Conservation (phyloP, 352 stramenopile species). For the Pythium sp. region DNA sequence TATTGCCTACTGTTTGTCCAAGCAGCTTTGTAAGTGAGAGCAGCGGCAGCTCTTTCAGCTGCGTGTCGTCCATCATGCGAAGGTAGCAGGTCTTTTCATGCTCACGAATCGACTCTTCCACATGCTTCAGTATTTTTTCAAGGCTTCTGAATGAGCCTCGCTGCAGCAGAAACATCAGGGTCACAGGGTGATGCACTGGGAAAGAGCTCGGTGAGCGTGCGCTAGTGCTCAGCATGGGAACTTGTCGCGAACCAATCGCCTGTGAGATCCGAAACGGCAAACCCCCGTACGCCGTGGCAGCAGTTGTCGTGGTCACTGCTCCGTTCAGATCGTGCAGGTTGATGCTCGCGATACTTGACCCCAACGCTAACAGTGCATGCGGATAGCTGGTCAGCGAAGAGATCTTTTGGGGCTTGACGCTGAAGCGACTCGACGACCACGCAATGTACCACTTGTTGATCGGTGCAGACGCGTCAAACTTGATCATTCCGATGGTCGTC, state of each 20-base stretch:
- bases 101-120: constrained; percentile 52
- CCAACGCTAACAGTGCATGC: constrained; percentile 42
- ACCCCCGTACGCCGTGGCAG: constrained; percentile 5
- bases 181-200: constrained; percentile 55
- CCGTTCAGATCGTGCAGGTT: constrained; percentile 53
- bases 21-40: constrained; percentile 53
- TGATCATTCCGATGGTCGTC: constrained; percentile 61
- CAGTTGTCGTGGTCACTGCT: constrained; percentile 6
- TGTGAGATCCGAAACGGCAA: constrained; percentile 18
- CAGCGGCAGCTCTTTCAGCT: constrained; percentile 47
- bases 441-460: constrained; percentile 53
- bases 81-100: constrained; percentile 81
- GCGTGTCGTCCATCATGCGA: constrained; percentile 58
- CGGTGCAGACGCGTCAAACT: constrained; percentile 36
- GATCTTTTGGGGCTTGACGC: constrained; percentile 43
- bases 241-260: background rate
- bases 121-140: constrained; percentile 48
- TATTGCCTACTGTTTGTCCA: background rate
- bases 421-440: constrained; percentile 66
- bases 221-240: constrained; percentile 10
- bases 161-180: constrained; percentile 67
- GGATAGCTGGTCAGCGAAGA: constrained; percentile 55
- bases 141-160: constrained; percentile 64
- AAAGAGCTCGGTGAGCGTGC: constrained; percentile 15
- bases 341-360: constrained; percentile 49